These are phyloP conservation scores for Microstroma glucosiphilum DNA, from an alignment of 1,284 basidiomycete genomes.

Conservation along the genomic window DNA sequence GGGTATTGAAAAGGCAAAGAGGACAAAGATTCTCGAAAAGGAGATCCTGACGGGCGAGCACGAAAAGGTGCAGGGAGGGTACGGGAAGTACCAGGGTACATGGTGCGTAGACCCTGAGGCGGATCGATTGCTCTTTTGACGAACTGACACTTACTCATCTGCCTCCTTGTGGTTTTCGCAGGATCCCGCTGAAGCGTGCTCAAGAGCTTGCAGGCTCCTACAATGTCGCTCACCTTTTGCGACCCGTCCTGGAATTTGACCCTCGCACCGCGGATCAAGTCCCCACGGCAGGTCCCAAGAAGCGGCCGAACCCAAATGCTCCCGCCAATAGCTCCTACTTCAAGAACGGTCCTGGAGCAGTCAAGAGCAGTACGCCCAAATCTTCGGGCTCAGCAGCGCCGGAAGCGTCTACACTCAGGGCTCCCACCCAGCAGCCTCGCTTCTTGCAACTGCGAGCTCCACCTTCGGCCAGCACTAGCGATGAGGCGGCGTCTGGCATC, in stretches of 20 bases:
- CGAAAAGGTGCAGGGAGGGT: constrained; percentile 98
- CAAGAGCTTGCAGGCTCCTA: constrained; percentile 45
- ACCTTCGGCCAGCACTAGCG: background rate
- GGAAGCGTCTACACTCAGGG: background rate
- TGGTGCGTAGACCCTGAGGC: constrained; percentile 62
- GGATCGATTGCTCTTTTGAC: background rate
- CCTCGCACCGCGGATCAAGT: constrained; percentile 37
- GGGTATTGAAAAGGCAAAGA: constrained; percentile 89
- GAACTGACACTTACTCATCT: background rate
- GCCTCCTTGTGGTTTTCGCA: background rate
- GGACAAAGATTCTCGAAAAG: constrained; percentile 96
- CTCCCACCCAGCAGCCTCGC: constrained; percentile 10
- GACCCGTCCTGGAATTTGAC: constrained; percentile 47
- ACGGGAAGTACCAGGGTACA: constrained; percentile 98
- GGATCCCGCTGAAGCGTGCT: constrained; percentile 43
- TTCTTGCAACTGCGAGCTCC: constrained; percentile 8
- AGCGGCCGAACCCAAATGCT: constrained; percentile 29
- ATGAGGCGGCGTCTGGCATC: background rate
- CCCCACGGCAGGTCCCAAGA: constrained; percentile 19
- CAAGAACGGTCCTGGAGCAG: constrained; percentile 16
- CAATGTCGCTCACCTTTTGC: constrained; percentile 47
- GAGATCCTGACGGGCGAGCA: constrained; percentile 92
- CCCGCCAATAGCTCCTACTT: constrained; percentile 18
- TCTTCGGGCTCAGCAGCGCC: background rate
- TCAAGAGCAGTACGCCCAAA: constrained; percentile 16